A percentile compares a stretch with the other conserved stretches of the same genome.
Evolutionary conservation across 2,329 filamentous ascomycete genomes (phyloP).

Genomic region (Drechslerella dactyloides): DNA sequence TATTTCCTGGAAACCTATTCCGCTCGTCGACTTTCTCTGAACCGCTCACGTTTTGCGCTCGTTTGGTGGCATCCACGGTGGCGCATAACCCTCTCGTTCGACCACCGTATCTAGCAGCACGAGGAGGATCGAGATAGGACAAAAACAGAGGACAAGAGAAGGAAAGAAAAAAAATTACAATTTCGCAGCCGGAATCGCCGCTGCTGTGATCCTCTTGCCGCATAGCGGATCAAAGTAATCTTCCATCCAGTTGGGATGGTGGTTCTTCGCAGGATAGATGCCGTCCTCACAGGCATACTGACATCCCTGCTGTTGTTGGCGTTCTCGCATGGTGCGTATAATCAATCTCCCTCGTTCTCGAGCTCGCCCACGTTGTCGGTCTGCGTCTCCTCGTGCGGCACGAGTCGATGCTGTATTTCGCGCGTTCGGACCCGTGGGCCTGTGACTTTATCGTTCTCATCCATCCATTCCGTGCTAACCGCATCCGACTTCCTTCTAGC

Average conservation of each 20-base stretch:
- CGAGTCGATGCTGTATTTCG: neutral
- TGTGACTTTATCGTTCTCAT: neutral
- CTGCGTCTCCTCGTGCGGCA: neutral
- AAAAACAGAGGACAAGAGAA: too few relatives aligned
- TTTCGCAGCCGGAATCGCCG: neutral
- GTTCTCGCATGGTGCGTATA: conserved; percentile 43
- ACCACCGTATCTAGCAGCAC: neutral
- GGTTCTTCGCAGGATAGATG: conserved; percentile 43
- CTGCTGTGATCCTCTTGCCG: neutral
- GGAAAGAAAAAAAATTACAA: neutral
- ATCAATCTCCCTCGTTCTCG: conserved; percentile 2
- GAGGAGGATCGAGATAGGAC: too few relatives aligned
- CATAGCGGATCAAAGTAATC: conserved; percentile 1
- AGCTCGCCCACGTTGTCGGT: neutral
- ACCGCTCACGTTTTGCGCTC: neutral
- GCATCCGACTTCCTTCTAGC: conserved; percentile 60
- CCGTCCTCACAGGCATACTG: conserved; percentile 45
- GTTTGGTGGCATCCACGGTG: too few relatives aligned
- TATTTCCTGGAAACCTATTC: too few relatives aligned
- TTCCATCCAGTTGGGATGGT: conserved; percentile 45
- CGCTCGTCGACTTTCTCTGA: too few relatives aligned
- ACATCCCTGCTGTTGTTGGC: conserved; percentile 30
- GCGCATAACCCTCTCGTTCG: neutral
- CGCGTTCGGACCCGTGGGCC: neutral
- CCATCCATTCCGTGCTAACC: neutral